Evolutionary conservation across 2,329 filamentous ascomycete species (phyloP).

Genomic region (Penicillium freii): DNA sequence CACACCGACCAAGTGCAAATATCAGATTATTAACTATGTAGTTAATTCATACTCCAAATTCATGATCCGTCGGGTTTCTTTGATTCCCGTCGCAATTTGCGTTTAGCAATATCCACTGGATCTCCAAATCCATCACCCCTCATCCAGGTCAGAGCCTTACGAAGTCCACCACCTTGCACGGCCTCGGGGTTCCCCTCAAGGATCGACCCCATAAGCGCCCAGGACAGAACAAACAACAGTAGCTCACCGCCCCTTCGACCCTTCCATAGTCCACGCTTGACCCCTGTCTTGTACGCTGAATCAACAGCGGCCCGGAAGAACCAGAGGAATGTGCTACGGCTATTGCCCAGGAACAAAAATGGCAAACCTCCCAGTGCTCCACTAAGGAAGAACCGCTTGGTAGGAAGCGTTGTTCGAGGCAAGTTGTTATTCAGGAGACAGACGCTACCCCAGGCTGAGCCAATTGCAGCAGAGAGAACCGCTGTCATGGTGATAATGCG

Average conservation of each 20-base stretch:
- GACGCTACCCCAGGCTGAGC: conserved; percentile 81
- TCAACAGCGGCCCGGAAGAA: conserved; percentile 75
- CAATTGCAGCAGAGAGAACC: conserved; percentile 79
- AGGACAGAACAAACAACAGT: conserved; percentile 73
- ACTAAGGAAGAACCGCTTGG: conserved; percentile 84
- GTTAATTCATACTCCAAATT: background rate
- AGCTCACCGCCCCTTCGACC: conserved; percentile 81
- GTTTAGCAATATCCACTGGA: conserved; percentile 53
- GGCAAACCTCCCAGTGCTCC: conserved; percentile 76
- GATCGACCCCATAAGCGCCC: conserved; percentile 74
- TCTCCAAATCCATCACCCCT: conserved; percentile 75
- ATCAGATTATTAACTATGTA: background rate
- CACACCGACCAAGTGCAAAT: conserved; percentile 2
- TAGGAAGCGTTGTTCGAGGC: conserved; percentile 70
- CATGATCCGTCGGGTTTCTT: conserved; percentile 24
- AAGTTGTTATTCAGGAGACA: conserved; percentile 83
- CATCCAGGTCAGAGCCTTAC: conserved; percentile 72
- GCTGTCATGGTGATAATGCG: conserved; percentile 71
- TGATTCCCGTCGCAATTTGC: conserved; percentile 29
- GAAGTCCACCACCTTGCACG: conserved; percentile 63
- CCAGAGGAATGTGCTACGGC: conserved; percentile 71
- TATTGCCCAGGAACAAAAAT: conserved; percentile 68
- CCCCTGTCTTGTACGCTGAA: conserved; percentile 87
- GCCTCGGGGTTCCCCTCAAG: conserved; percentile 70
- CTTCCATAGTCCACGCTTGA: conserved; percentile 84